Percentiles rank a stretch among this genome's conserved stretches.
phyloP scores from a whole-genome alignment of 176 grass and related monocot genomes.

The Eleusine indica region DNA sequence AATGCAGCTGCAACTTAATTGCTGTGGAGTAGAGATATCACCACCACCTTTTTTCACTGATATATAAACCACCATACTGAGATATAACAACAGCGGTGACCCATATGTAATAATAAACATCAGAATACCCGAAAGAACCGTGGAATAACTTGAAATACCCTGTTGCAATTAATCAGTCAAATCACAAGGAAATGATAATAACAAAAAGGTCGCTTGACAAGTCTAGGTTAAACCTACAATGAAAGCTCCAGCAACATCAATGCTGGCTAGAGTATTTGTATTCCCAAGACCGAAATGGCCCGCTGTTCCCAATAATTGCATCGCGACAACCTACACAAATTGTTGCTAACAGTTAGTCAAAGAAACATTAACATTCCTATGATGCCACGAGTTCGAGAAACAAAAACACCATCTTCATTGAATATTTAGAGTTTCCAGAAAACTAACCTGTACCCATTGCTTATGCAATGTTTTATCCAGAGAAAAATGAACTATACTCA shows the following conservation, averaged over 20 bases:
- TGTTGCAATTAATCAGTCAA: conserved; percentile 49
- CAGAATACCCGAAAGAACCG: conserved; percentile 68
- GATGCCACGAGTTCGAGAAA: neutral
- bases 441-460: conserved; percentile 74
- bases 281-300: conserved; percentile 96
- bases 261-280: conserved; percentile 86
- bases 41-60: conserved; percentile 51
- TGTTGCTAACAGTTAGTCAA: conserved; percentile 13
- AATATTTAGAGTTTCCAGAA: conserved; percentile 27
- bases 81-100: conserved; percentile 66
- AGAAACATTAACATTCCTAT: conserved; percentile 34
- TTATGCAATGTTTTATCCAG: conserved; percentile 48
- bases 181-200: neutral
- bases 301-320: conserved; percentile 73
- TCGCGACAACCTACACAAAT: conserved; percentile 59
- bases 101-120: conserved; percentile 93
- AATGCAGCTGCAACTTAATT: conserved; percentile 47
- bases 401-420: neutral
- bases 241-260: conserved; percentile 93
- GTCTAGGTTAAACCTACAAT: conserved; percentile 64
- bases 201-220: neutral
- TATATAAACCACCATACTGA: conserved; percentile 68
- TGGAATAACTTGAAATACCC: conserved; percentile 89
- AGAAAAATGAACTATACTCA: conserved; percentile 68
- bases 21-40: conserved; percentile 28